Conservation (phyloP, 2,329 filamentous ascomycete genomes). For the Phialemonium atrogriseum region DNA sequence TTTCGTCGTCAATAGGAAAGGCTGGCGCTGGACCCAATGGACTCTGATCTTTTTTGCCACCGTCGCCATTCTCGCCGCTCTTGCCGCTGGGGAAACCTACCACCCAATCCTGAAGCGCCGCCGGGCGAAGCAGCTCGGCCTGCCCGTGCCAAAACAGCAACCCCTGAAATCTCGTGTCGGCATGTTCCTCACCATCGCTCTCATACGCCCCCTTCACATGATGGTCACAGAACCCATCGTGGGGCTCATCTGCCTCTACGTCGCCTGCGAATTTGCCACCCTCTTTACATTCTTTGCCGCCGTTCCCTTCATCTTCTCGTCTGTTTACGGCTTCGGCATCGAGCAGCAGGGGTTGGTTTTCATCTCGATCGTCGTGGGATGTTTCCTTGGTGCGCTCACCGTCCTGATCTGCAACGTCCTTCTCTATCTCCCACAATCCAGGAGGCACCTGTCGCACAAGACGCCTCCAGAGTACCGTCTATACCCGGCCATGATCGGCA, state of each 20-base stretch:
- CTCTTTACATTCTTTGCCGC: conserved; percentile 45
- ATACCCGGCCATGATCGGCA: conserved; percentile 50
- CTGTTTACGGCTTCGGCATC: conserved; percentile 33
- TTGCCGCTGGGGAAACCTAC: conserved; percentile 47
- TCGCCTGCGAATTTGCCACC: conserved; percentile 41
- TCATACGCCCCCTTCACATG: conserved; percentile 47
- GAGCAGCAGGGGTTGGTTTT: conserved; percentile 36
- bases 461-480: conserved; percentile 49
- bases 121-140: conserved; percentile 25
- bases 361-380: conserved; percentile 35
- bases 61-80: conserved; percentile 24
- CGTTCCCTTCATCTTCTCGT: conserved; percentile 38
- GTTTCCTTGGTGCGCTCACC: conserved; percentile 31
- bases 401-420: conserved; percentile 30
- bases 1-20: conserved; percentile 34
- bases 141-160: conserved; percentile 14
- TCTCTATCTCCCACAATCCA: conserved; percentile 30
- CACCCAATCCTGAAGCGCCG: conserved; percentile 39
- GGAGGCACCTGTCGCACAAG: conserved; percentile 21
- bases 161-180: conserved; percentile 17
- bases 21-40: conserved; percentile 48
- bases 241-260: conserved; percentile 43
- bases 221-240: conserved; percentile 56
- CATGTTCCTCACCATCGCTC: conserved; percentile 30
- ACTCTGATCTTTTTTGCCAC: conserved; percentile 37